Base-by-base conservation (phyloP, 768 basidiomycete species). In the Mycena latifolia region DNA sequence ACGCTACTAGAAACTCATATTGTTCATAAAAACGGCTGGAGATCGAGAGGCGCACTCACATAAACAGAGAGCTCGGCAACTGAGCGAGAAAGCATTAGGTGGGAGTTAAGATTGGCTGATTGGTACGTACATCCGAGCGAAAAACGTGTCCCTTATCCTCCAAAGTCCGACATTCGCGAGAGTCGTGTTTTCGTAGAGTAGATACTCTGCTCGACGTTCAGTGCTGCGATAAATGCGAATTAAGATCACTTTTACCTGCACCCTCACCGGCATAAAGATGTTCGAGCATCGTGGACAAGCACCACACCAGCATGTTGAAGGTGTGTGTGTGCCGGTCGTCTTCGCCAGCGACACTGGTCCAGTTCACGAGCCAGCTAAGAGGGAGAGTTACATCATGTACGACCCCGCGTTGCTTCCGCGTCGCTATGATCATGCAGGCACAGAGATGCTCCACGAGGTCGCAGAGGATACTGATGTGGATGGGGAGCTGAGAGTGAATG, bases 321-420 rank as follows among this genome's bases (percentile, higher is more conserved):
- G 54, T 50, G 51, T 67, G 54, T 69, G 31, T 20, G 43, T 63
- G 43, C n/a, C 9, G n/a, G 41, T 63, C 35, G 5, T 67, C 64
- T 57, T 56, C 55, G 43, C 62, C 33, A 3, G 17, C 45, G 27
- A 56, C 72, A 65, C 63, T 57, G 74, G 55, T 71, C 67, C 68
- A 69, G 20, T 65, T 62, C 18, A 77, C 35, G 22, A 88, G 70
- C 88, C 88, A 91, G 55, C 81, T 84, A 2, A 81, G 81, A 0
- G 89, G 89, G 35, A 91, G 78, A 6, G 83, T 82, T 28, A 87
- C 67, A 18, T 79, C 77, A 70, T 89, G 84, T 0, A 88, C 72
- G 18, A 67, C 48, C 47, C 69, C 24, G 15, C 65, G 41, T 29
- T 70, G 67, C 60, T 75, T 71, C 0, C 73, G 74, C 45, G 72